Conservation (phyloP, 2,329 filamentous ascomycete species). For the Penicillium corylophilum region DNA sequence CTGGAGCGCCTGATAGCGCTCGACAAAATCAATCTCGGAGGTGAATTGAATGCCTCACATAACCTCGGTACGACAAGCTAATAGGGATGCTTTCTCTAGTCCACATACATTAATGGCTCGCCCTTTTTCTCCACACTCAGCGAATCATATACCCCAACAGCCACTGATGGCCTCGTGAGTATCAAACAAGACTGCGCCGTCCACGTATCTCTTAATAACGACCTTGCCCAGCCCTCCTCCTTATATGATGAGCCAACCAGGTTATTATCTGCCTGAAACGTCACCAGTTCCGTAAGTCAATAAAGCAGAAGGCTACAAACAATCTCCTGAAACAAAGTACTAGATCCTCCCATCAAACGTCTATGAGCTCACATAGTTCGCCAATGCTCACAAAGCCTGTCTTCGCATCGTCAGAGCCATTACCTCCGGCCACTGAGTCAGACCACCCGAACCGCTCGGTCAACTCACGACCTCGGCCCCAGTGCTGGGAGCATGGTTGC, state of each 20-base stretch:
- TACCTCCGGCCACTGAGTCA: constrained; percentile 30
- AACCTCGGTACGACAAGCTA: too few species aligned
- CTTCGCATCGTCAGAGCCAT: constrained; percentile 30
- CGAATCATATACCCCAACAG: constrained; percentile 12
- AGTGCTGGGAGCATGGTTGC: constrained; percentile 97
- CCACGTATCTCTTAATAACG: constrained; percentile 10
- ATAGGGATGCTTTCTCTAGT: constrained; percentile 4
- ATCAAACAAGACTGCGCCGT: not conserved
- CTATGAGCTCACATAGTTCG: constrained; percentile 28
- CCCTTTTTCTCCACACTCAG: constrained; percentile 16
- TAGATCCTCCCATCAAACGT: constrained; percentile 26
- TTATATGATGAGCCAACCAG: constrained; percentile 35
- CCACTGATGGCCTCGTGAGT: constrained; percentile 22
- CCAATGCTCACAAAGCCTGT: constrained; percentile 24
- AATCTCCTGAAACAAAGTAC: constrained; percentile 8
- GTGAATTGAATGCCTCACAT: constrained; percentile 2
- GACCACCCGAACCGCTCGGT: constrained; percentile 64
- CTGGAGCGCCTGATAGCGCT: constrained; percentile 8
- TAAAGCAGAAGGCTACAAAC: not conserved
- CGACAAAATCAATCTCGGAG: constrained; percentile 17
- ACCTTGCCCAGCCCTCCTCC: constrained; percentile 24
- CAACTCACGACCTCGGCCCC: constrained; percentile 81
- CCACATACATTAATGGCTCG: constrained; percentile 10
- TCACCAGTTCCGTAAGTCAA: constrained; percentile 33
- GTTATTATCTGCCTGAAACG: constrained; percentile 35